Base-by-base conservation (phyloP, 1,284 basidiomycete genomes). In the Laetiporus sulphureus region DNA sequence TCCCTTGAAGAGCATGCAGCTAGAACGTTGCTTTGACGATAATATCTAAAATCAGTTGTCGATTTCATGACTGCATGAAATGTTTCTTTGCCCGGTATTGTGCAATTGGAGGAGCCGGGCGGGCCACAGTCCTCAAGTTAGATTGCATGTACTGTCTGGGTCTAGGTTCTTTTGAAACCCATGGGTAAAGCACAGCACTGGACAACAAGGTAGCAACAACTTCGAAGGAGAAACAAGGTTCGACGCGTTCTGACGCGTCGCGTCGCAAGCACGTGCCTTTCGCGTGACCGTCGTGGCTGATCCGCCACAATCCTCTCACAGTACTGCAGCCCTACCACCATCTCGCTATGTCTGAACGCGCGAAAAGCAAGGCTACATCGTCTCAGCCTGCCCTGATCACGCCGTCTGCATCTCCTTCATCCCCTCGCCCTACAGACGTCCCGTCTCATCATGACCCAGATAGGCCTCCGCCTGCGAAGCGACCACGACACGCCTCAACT, bases 401-500 rank as follows among this genome's bases (percentile, higher is more conserved):
- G 0, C 62, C 63, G 2, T 63, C 64, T 20, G 55, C 56, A 1
- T 62, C 63, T 8, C 63, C 62, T n/a, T 59, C 62, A 16, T 57
- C 57, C n/a, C 54, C 54, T 12, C 23, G 48, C 18, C 42, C 30
- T 34, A 32, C 46, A 6, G 33, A 25, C 5, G 40, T 46, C 1
- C 44, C 44, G 15, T 43, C 47, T 24, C 44, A 33, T 36, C 32
- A 35, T 33, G 38, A 39, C 2, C 50, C 60, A 21, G 62, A 66
- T 46, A 55, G 50, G 29, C 50, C 59, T n/a, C 63, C 66, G n/a
- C 60, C 60, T 36, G 5, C 56, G 33, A 73, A 72, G 49, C 64
- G 66, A 40, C 52, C 50, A 7, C 63, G 70, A 32, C 59, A 64
- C 24, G 54, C 60, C 21, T 50, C 54, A 12, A 61, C 60, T 5